phyloP scores from a whole-genome alignment of 108 stramenopile genomes.

The Cyclostephanos tholiformis region DNA sequence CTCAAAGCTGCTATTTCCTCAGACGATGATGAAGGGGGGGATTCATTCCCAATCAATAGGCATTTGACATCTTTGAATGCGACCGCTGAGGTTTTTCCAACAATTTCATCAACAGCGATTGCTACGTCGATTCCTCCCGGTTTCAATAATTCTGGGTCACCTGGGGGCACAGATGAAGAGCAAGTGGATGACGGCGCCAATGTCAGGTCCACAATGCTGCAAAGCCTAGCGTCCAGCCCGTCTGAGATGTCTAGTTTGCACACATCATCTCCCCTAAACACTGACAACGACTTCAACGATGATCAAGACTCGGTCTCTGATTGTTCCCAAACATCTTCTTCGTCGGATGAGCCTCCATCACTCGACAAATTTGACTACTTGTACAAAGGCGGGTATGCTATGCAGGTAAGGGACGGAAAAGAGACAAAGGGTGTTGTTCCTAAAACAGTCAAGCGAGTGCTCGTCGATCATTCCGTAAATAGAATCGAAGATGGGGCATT shows the following conservation, averaged over 20 bases:
- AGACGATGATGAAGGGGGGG: conserved; percentile 18
- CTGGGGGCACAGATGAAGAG: not conserved
- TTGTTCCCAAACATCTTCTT: conserved; percentile 9
- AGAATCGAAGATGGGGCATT: conserved; percentile 47
- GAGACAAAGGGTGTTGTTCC: conserved; percentile 39
- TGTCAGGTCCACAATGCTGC: conserved; percentile 10
- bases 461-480: conserved; percentile 33
- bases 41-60: conserved; percentile 14
- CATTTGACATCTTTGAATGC: conserved; percentile 13
- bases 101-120: not conserved
- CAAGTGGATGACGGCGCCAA: not conserved
- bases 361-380: conserved; percentile 33
- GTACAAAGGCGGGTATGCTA: conserved; percentile 40
- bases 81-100: conserved; percentile 7
- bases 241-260: conserved; percentile 40
- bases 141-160: conserved; percentile 1
- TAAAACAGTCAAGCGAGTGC: conserved; percentile 28
- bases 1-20: conserved; percentile 25
- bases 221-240: conserved; percentile 26
- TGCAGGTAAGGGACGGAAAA: conserved; percentile 24
- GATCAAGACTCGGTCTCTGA: conserved; percentile 23
- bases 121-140: conserved; percentile 28
- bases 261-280: conserved; percentile 23
- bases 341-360: not conserved
- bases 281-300: conserved; percentile 1